Percentiles rank a stretch among this genome's conserved stretches.
Conservation (phyloP, 768 basidiomycete species). For the Calvatia gigantea region DNA sequence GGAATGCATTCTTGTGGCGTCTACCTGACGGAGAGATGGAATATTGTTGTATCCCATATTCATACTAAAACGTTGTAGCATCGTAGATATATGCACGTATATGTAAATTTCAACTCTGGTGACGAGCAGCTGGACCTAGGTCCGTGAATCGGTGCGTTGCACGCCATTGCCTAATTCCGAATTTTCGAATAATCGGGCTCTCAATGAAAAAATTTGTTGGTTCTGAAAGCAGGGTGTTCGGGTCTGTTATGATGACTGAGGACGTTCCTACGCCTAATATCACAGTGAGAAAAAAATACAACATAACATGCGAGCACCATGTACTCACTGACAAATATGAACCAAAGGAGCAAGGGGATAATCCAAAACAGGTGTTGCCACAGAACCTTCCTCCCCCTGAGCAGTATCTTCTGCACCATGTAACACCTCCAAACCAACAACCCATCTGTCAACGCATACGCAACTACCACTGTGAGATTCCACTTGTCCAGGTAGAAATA, state of each 20-base stretch:
- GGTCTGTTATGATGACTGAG: neutral
- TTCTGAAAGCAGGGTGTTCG: neutral
- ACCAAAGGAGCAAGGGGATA: neutral
- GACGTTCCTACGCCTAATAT: neutral
- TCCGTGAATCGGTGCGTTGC: no score
- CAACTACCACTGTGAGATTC: neutral
- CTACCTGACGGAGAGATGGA: no score
- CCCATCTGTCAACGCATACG: neutral
- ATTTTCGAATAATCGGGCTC: no score
- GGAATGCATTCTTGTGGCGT: no score
- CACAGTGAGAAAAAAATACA: no score
- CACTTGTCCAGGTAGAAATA: neutral
- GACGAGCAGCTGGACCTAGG: no score
- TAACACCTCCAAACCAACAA: conserved; percentile 9
- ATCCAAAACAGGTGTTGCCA: conserved; percentile 2
- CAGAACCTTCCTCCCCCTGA: neutral
- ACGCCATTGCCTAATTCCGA: no score
- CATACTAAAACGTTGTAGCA: no score
- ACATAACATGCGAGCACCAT: no score
- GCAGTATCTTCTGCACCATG: conserved; percentile 1
- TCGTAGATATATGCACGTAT: no score
- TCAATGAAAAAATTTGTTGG: neutral
- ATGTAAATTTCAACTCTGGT: no score
- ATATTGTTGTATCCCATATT: no score
- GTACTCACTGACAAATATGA: neutral